Evolutionary conservation across 2,329 filamentous ascomycete species (phyloP), one percentile per base, ranked within the genome.

Genomic region (Podosphaera xanthii): DNA sequence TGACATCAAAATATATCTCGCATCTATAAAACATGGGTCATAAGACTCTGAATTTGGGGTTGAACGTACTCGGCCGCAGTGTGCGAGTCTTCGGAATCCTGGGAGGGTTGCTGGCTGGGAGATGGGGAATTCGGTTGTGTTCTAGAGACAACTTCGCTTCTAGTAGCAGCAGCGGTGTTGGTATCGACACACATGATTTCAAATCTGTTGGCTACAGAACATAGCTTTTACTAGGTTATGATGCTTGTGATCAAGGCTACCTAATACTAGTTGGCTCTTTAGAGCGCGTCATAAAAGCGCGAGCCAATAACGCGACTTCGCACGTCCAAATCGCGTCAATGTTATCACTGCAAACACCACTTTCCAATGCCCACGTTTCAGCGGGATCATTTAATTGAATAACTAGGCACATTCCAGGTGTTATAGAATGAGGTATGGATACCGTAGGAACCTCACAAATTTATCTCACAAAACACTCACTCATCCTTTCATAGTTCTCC

Each of bases 401-500:
- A 3, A 44, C 40, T 7, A 14, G 40, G 3, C n/a, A 44, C 8
- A 31, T 49, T 52, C 36, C 46, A 48, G 30, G 14, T 31, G 36
- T 30, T 53, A 48, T 44, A 61, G 22, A 44, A 70, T 71, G 70
- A 71, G 70, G 71, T 72, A 65, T 22, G 66, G 38, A 34, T 34
- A 53, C 10, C 10, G 10, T 14, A 44, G 3, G 10, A 12, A 14
- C 5, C 1, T 14, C 10, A 44, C 48, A 56, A 58, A 35, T 59
- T 60, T 59, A 50, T 61, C 61, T 61, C 58, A 40, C 31, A 2
- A 42, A 59, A 59, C 57, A 59, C 60, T 65, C 61, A 66, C 65
- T 69, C 58, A 66, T 69, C 68, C 65, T 66, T 66, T 14, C 12
- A 58, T 69, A 94, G 87, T 76, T 94, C 88, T 70, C 89, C 90